Base-by-base conservation (phyloP, 2,329 filamentous ascomycete species). In the Botryotinia calthae region DNA sequence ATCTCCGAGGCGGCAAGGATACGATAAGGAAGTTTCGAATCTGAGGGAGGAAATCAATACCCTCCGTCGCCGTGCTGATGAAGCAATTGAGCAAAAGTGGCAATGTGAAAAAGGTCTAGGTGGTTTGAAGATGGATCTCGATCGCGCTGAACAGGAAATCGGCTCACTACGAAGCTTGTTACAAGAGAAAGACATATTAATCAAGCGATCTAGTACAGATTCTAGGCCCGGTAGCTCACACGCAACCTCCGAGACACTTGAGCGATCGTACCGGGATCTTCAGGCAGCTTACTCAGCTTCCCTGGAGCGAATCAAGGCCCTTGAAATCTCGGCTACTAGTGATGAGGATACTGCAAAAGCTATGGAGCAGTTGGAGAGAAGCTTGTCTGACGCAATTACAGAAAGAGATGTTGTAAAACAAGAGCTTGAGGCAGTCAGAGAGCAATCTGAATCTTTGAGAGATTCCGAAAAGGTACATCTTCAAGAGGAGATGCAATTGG, bases 21-120 rank as follows among this genome's bases (percentile, higher is more conserved):
- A 97, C 81, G 91, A 97, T 81, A 90, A 87, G 76, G 95, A 98
- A 79, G 93, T 98, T 10, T 86, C 87, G 2, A 90, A 87, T 75
- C 85, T 98, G 61, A 91, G 94, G 74, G 90, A 91, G 37, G 96
- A 99, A 81, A 92, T 99, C 75, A 93, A 92, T 69, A 88, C 91
- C 25, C 86, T 99, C 72, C 90, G 96, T 61, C 91, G 91, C 75
- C 90, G 96, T 71, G 95, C 95, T 44, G 95, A 99, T 78, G 95
- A 98, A 76, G 95, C 95, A 25, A 87, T 98, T 22, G 94, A 97
- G 80, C 93, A 97, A 79, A 98, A 98, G 82, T 98, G 93, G 91
- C 92, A 97, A 80, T 95, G 95, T 75, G 95, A 98, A 83, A 97
- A 97, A 83, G 94, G 94, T 28, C 85, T 98, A 2, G 88, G 89